Conservation (phyloP, 306 rosid species). For the Cucumis sativus region Cucumber_9930_V3 NC_026657.2:23609501-23610000, state of each 20-base stretch:
- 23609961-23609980: no score
- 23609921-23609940: background rate
- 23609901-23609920: background rate
- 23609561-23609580: conserved; percentile 31
- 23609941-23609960: background rate
- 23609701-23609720: background rate
- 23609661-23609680: background rate
- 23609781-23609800: background rate
- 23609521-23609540: conserved; percentile 4
- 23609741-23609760: background rate
- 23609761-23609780: background rate
- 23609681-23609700: background rate
- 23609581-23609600: conserved; percentile 30
- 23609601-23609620: conserved; percentile 31
- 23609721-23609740: background rate
- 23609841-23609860: background rate
- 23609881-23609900: background rate
- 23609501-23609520: conserved; percentile 18
- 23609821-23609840: background rate
- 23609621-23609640: conserved; percentile 30
- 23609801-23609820: background rate
- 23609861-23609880: background rate
- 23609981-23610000: background rate
- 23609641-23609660: conserved; percentile 51
- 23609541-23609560: background rate